Percentiles rank a stretch among this genome's conserved stretches.
phyloP scores from a whole-genome alignment of 495 filamentous ascomycete species.

The Diplogelasinospora grovesii region DNA sequence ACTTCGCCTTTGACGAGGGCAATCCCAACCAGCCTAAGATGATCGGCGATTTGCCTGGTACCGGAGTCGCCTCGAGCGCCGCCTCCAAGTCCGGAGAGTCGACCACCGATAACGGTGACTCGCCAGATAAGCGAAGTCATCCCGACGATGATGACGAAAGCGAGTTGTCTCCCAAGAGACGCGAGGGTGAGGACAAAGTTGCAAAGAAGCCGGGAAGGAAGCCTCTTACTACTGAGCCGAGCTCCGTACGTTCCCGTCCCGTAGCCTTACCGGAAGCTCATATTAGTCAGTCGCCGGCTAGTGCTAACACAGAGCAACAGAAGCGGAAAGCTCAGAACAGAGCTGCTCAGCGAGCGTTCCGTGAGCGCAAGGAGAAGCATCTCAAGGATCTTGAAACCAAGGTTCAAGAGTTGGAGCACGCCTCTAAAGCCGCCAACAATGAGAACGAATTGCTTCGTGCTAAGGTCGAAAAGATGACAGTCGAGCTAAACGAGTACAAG shows the following conservation, averaged over 20 bases:
- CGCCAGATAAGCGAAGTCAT: slow-evolving; percentile 76
- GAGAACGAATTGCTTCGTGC: slow-evolving; percentile 81
- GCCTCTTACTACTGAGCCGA: slow-evolving; percentile 90
- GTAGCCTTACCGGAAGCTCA: not conserved
- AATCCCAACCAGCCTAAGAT: slow-evolving; percentile 61
- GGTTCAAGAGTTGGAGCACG: slow-evolving; percentile 85
- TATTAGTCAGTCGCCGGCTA: not conserved
- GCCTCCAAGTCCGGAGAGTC: slow-evolving; percentile 43
- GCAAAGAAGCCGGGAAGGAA: slow-evolving; percentile 96
- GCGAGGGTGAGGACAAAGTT: slow-evolving; percentile 67
- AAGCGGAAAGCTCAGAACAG: slow-evolving; percentile 99
- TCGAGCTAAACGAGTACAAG: slow-evolving; percentile 82
- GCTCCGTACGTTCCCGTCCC: slow-evolving; percentile 73
- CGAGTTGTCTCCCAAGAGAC: slow-evolving; percentile 60
- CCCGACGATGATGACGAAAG: slow-evolving; percentile 65
- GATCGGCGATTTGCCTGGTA: slow-evolving; percentile 74
- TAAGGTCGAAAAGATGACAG: slow-evolving; percentile 79
- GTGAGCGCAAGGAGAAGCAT: slow-evolving; percentile 97
- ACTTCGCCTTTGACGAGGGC: slow-evolving; percentile 62
- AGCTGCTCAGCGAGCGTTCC: slow-evolving; percentile 92
- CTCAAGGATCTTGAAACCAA: slow-evolving; percentile 93
- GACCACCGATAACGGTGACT: slow-evolving; percentile 60
- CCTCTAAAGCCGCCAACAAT: slow-evolving; percentile 71
- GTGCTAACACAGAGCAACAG: slow-evolving; percentile 51
- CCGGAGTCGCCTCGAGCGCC: slow-evolving; percentile 32